phyloP scores from a whole-genome alignment of 2,329 filamentous ascomycete species.

The Venturia carpophila region DNA sequence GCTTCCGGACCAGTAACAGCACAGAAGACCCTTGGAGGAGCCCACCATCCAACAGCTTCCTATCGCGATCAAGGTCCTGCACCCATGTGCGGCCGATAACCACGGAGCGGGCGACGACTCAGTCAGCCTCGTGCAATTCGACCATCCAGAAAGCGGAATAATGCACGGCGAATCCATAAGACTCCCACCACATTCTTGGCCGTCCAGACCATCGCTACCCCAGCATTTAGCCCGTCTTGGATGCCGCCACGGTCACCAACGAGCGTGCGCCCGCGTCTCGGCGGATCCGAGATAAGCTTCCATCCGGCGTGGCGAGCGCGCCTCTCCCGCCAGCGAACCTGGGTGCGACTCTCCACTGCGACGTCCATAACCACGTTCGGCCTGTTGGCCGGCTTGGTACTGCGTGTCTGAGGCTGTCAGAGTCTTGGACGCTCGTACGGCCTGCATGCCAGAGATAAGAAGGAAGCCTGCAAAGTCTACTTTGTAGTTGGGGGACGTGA shows the following conservation, averaged over 20 bases:
- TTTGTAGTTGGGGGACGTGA: not conserved
- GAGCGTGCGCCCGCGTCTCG: not conserved
- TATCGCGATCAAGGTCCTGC: not conserved
- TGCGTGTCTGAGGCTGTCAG: not conserved
- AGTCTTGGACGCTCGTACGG: not conserved
- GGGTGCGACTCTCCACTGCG: slow-evolving; percentile 1
- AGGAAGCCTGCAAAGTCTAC: not conserved
- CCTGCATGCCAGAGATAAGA: not conserved
- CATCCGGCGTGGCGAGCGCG: not conserved
- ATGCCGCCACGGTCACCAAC: not conserved
- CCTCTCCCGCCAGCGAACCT: not conserved
- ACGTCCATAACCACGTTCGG: slow-evolving; percentile 2
- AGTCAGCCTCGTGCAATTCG: not conserved
- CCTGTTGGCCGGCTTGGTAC: not conserved
- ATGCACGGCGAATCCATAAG: not conserved
- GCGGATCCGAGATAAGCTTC: not conserved
- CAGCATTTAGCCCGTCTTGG: not conserved
- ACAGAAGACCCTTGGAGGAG: not conserved
- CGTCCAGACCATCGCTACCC: not conserved
- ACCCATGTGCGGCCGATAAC: not conserved
- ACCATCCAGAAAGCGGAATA: not conserved
- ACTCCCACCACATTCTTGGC: not conserved
- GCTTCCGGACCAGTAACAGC: not conserved
- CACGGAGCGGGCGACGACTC: not conserved
- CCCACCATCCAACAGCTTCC: not conserved